These are phyloP conservation scores for Cryptococcus neoformans DNA, from an alignment of 1,284 basidiomycete species.

Conservation along the genomic window DNA sequence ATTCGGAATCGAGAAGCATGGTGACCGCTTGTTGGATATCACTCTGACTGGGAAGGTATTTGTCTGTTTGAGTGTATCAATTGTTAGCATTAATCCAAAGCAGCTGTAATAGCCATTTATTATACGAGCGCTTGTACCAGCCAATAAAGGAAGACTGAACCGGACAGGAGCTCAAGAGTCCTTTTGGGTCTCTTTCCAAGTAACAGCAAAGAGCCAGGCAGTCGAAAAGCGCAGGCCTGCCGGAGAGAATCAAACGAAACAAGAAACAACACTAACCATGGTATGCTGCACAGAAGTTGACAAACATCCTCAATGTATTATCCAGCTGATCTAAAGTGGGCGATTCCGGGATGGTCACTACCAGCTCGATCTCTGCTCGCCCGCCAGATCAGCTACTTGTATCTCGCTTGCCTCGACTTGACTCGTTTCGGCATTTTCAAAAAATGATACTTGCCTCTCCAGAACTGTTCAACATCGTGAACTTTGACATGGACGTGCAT, in stretches of 20 bases:
- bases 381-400: too few relatives aligned
- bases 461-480: slow-evolving; percentile 27
- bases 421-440: too few relatives aligned
- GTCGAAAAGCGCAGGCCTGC: too few relatives aligned
- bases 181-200: too few relatives aligned
- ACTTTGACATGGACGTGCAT: slow-evolving; percentile 29
- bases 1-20: slow-evolving; percentile 70
- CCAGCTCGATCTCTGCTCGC: slow-evolving; percentile 72
- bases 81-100: not conserved
- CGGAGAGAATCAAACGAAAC: too few relatives aligned
- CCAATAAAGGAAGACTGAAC: too few relatives aligned
- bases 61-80: slow-evolving; percentile 54
- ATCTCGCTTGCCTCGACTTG: too few relatives aligned
- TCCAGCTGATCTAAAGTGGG: slow-evolving; percentile 72
- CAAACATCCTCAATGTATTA: slow-evolving; percentile 67
- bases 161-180: too few relatives aligned
- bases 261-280: slow-evolving; percentile 61
- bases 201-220: too few relatives aligned
- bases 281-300: slow-evolving; percentile 74
- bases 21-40: slow-evolving; percentile 77
- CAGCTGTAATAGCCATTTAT: too few relatives aligned
- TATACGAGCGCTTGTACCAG: too few relatives aligned
- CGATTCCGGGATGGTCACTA: slow-evolving; percentile 63
- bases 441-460: slow-evolving; percentile 20
- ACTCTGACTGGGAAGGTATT: slow-evolving; percentile 72